Base-by-base conservation (phyloP, 352 stramenopile species). In the Phytophthora colocasiae region DNA sequence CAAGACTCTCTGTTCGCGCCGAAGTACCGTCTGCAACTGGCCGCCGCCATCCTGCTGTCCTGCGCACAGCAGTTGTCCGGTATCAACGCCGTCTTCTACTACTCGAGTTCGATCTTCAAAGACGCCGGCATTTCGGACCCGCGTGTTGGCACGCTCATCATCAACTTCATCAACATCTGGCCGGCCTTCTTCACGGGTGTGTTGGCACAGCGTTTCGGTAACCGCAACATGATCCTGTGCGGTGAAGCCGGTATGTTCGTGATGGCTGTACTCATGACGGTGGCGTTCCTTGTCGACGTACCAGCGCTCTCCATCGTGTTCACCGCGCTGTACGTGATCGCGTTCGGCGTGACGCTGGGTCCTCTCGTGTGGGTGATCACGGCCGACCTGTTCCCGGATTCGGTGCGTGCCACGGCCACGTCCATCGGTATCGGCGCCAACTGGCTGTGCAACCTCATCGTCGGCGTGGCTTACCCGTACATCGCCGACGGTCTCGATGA, bases 391-490 rank as follows among this genome's bases (percentile, higher is more conserved):
- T 64, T 64, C 57, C 57, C 57, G 45, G 57, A 64, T 39, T 65
- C 47, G 48, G 58, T 65, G 27, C 58, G 58, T 9, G 58, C 72
- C 1, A 71, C 77, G 15, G 67, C 58, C 50, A 62, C 46, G 34
- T 78, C 74, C 17, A 50, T 88, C 58, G 58, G 71, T 41, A 79
- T 83, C 22, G 72, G 80, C 36, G 58, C 58, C 58, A 88, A 85
- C 64, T 88, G 71, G 71, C 26, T 73, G 5, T 81, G 57, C 55
- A 88, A 85, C 58, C 65, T 89, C 9, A 38, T 79, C 36, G 66
- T 86, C n/a, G 80, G 80, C 8, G 63, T 89, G 9, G 57, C 70
- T 14, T 91, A 79, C 53, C 82, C 80, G 41, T 87, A 82, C 65
- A 71, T 84, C 31, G 55, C 73, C 4, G 69, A 73, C 27, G 76